Conservation (phyloP, 169 alveolate species). For the Plasmodium coatneyi region DNA sequence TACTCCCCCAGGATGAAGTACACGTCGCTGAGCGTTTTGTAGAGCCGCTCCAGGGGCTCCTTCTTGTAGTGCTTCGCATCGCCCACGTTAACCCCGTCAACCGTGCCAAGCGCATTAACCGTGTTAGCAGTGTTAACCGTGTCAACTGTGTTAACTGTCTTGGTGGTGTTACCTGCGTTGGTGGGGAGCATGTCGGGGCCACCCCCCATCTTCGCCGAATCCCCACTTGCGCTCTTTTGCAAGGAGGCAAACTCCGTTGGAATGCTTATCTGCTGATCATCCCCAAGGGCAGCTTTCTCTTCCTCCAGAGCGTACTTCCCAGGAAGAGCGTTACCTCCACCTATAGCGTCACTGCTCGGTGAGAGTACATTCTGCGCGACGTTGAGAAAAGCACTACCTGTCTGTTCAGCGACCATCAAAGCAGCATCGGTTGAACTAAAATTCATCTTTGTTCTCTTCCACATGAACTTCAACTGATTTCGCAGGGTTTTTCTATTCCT, state of each 20-base stretch:
- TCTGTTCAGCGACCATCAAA: conserved; percentile 54
- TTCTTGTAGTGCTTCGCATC: background rate
- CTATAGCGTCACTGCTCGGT: background rate
- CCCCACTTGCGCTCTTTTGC: background rate
- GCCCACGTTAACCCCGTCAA: background rate
- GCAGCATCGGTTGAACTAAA: conserved; percentile 55
- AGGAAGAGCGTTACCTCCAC: background rate
- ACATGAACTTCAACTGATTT: conserved; percentile 52
- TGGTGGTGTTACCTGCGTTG: background rate
- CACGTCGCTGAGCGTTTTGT: conserved; percentile 51
- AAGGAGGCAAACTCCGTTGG: background rate
- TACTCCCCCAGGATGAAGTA: conserved; percentile 34
- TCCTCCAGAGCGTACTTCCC: background rate
- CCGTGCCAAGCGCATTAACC: background rate
- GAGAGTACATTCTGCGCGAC: conserved; percentile 38
- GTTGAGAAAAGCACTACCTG: conserved; percentile 32
- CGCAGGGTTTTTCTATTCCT: conserved; percentile 34
- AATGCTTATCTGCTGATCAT: background rate
- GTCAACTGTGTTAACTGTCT: background rate
- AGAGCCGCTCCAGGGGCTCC: conserved; percentile 33
- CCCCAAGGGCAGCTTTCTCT: background rate
- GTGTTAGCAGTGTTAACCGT: background rate
- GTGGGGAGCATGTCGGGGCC: background rate
- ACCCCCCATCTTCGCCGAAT: background rate
- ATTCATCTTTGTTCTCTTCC: conserved; percentile 40